phyloP scores from a whole-genome alignment of 2,329 filamentous ascomycete species.

The Phoma sp. region DNA sequence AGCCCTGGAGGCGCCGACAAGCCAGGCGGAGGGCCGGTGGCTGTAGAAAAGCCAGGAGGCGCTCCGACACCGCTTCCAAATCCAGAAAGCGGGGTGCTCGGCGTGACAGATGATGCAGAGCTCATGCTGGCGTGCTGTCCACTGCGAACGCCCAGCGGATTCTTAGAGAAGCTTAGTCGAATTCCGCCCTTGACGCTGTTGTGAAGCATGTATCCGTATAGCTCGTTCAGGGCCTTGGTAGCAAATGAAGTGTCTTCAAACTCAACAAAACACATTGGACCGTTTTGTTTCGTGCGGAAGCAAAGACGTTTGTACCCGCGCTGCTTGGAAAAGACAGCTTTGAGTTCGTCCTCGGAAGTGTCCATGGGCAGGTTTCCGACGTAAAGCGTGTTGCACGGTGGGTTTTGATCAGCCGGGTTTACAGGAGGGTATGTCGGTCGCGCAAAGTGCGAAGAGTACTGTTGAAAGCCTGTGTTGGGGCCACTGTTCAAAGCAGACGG shows the following conservation, averaged over 20 bases:
- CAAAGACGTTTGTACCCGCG: constrained; percentile 94
- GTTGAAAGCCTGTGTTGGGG: constrained; percentile 60
- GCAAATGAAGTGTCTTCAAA: constrained; percentile 94
- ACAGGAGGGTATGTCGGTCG: constrained; percentile 79
- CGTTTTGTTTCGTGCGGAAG: constrained; percentile 93
- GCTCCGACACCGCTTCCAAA: constrained; percentile 64
- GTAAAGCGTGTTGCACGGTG: constrained; percentile 96
- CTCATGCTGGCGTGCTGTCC: constrained; percentile 67
- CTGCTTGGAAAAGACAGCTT: constrained; percentile 89
- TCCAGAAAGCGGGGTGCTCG: constrained; percentile 61
- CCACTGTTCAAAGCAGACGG: constrained; percentile 60
- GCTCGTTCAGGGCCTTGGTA: constrained; percentile 85
- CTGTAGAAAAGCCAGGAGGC: constrained; percentile 66
- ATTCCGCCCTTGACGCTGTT: constrained; percentile 96
- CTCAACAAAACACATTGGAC: constrained; percentile 98
- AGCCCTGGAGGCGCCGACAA: constrained; percentile 78
- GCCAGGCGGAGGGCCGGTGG: constrained; percentile 81
- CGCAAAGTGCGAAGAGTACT: constrained; percentile 63
- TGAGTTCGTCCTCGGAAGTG: constrained; percentile 93
- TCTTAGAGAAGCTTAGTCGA: constrained; percentile 95
- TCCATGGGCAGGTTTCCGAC: constrained; percentile 95
- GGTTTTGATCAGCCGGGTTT: constrained; percentile 95
- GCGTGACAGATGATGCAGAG: constrained; percentile 57
- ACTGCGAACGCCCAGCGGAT: constrained; percentile 89
- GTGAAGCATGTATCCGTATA: constrained; percentile 85